Evolutionary conservation across 2,329 filamentous ascomycete genomes (phyloP).

Genomic region (Diaporthe vaccinii): DNA sequence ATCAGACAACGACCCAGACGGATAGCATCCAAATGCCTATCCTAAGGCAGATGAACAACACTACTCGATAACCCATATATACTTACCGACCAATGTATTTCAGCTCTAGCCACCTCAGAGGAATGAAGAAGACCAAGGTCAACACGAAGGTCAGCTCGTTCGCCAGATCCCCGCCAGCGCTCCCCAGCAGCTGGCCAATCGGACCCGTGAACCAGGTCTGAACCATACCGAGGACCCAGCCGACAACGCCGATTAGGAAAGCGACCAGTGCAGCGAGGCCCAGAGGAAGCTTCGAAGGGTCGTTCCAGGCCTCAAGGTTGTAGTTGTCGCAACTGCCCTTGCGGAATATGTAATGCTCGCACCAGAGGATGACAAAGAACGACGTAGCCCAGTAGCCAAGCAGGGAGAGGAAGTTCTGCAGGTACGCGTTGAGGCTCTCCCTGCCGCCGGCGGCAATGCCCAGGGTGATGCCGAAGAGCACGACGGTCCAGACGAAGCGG

Average conservation of each 20-base stretch:
- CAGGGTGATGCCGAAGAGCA: constrained; percentile 60
- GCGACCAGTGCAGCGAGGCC: constrained; percentile 58
- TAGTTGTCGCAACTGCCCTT: constrained; percentile 57
- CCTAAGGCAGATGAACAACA: neutral
- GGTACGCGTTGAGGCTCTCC: constrained; percentile 56
- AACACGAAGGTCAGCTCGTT: constrained; percentile 66
- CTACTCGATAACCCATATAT: neutral
- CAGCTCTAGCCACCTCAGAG: constrained; percentile 62
- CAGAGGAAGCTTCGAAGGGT: constrained; percentile 56
- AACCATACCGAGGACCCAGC: constrained; percentile 71
- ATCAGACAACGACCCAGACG: neutral
- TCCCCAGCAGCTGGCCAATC: constrained; percentile 58
- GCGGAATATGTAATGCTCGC: constrained; percentile 63
- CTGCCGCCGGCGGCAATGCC: constrained; percentile 57
- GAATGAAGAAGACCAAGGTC: constrained; percentile 60
- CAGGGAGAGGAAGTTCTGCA: constrained; percentile 62
- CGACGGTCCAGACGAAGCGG: constrained; percentile 61
- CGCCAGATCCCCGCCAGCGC: constrained; percentile 62
- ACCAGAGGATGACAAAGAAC: constrained; percentile 61
- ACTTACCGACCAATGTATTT: constrained; percentile 57
- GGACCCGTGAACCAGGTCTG: constrained; percentile 68
- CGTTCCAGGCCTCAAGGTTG: constrained; percentile 63
- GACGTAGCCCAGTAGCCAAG: constrained; percentile 64
- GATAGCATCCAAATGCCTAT: neutral
- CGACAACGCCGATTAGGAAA: constrained; percentile 59